These are phyloP conservation scores for Sodiomyces alkalinus DNA, from an alignment of 2,329 filamentous ascomycete species.

Conservation along the genomic window DNA sequence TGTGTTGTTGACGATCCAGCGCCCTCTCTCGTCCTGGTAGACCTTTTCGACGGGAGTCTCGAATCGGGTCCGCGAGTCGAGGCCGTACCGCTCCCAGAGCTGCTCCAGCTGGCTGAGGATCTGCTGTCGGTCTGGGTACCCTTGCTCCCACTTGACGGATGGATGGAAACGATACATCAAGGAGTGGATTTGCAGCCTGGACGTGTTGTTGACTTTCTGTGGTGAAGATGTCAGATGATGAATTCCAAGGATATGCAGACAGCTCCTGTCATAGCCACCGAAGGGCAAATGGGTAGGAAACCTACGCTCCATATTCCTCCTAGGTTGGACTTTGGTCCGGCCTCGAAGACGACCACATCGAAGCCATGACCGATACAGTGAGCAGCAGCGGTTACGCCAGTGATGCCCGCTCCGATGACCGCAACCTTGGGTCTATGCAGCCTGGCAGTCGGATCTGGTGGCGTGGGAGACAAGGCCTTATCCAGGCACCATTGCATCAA, in stretches of 20 bases:
- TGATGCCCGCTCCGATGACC: constrained; percentile 58
- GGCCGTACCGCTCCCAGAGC: constrained; percentile 61
- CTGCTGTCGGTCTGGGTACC: constrained; percentile 65
- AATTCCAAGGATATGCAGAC: background rate
- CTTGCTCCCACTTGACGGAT: constrained; percentile 54
- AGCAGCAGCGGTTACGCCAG: constrained; percentile 60
- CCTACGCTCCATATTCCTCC: constrained; percentile 71
- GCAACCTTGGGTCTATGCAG: constrained; percentile 52
- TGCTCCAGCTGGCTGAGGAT: constrained; percentile 58
- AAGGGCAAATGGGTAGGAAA: no score
- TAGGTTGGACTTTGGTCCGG: constrained; percentile 46
- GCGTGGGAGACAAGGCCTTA: constrained; percentile 51
- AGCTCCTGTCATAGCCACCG: no score
- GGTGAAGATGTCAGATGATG: background rate
- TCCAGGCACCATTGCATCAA: constrained; percentile 49
- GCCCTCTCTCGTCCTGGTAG: constrained; percentile 50
- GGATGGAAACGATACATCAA: constrained; percentile 84
- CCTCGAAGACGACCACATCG: constrained; percentile 67
- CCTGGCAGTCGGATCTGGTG: constrained; percentile 42
- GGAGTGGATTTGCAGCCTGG: constrained; percentile 69
- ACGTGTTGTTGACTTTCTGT: constrained; percentile 67
- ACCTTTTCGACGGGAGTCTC: constrained; percentile 53
- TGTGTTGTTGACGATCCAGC: constrained; percentile 65
- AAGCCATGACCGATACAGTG: constrained; percentile 80
- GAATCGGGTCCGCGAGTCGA: constrained; percentile 58